These are phyloP conservation scores for Penicillium sp. DNA, from an alignment of 2,329 filamentous ascomycete genomes.

Conservation along the genomic window DNA sequence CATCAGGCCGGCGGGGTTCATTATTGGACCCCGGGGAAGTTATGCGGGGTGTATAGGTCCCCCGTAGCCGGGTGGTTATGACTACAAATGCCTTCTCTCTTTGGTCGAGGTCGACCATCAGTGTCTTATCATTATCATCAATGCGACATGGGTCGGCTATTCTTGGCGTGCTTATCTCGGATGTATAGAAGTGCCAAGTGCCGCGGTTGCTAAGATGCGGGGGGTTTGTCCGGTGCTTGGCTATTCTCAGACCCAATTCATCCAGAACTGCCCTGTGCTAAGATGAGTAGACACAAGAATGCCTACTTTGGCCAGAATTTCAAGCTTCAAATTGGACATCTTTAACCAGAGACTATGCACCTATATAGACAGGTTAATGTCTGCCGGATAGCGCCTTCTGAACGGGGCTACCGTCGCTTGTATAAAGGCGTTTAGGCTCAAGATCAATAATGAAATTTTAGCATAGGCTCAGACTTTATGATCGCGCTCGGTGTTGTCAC, in stretches of 20 bases:
- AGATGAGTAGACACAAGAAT: too few species aligned
- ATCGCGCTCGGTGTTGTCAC: too few species aligned
- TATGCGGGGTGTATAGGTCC: not conserved
- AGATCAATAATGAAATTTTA: too few species aligned
- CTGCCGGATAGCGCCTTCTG: too few species aligned
- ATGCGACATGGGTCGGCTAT: not conserved
- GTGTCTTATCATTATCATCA: not conserved
- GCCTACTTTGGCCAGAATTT: too few species aligned
- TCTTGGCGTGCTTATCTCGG: slow-evolving; percentile 3
- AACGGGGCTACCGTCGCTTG: too few species aligned
- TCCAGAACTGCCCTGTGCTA: not conserved
- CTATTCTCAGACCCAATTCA: not conserved
- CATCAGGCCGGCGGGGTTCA: not conserved
- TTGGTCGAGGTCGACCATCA: not conserved
- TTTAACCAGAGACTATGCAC: too few species aligned
- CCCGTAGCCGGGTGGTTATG: not conserved
- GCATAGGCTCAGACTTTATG: too few species aligned
- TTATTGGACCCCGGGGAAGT: not conserved
- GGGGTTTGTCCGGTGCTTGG: not conserved
- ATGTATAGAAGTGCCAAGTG: not conserved
- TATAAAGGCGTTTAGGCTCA: too few species aligned
- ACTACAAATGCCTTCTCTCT: not conserved
- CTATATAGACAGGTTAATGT: too few species aligned
- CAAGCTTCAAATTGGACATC: too few species aligned
- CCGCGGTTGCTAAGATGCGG: not conserved